Evolutionary conservation across 176 grass and related monocot species (phyloP).

Genomic region (Poa annua): DNA sequence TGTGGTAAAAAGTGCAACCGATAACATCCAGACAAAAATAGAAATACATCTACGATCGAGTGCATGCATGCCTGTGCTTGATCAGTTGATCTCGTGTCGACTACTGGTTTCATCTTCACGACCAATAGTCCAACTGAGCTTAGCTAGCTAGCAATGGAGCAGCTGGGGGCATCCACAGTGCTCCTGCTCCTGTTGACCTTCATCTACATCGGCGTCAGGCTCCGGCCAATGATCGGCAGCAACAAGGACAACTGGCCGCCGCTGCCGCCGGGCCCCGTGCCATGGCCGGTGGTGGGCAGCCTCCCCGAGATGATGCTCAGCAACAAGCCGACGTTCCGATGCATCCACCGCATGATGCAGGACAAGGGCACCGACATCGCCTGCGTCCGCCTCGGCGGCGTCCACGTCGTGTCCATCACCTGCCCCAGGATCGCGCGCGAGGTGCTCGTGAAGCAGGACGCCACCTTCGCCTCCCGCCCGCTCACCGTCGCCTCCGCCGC

Average conservation of each 20-base stretch:
- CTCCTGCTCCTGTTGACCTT: background rate
- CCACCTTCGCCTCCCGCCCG: slow-evolving; percentile 49
- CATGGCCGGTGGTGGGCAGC: slow-evolving; percentile 49
- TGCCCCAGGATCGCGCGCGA: slow-evolving; percentile 48
- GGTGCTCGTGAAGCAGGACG: slow-evolving; percentile 57
- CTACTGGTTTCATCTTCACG: too few relatives aligned
- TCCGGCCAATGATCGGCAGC: too few relatives aligned
- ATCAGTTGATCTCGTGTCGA: too few relatives aligned
- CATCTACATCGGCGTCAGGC: background rate
- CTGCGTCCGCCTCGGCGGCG: slow-evolving; percentile 46
- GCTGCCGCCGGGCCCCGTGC: slow-evolving; percentile 47
- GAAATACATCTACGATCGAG: too few relatives aligned
- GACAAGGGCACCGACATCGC: slow-evolving; percentile 47
- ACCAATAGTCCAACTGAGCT: too few relatives aligned
- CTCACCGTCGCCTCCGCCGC: slow-evolving; percentile 39
- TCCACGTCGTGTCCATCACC: slow-evolving; percentile 47
- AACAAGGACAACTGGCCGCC: background rate
- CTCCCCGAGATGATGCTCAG: slow-evolving; percentile 38
- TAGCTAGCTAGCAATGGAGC: background rate
- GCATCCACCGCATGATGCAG: slow-evolving; percentile 43
- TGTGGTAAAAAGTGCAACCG: too few relatives aligned
- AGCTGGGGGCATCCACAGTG: background rate
- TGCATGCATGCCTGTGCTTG: too few relatives aligned
- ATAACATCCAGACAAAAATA: too few relatives aligned
- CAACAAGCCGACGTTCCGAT: slow-evolving; percentile 41